Conservation (phyloP, 228 moss, liverwort and hornwort genomes). For the Sphagnum magellanicum region DNA sequence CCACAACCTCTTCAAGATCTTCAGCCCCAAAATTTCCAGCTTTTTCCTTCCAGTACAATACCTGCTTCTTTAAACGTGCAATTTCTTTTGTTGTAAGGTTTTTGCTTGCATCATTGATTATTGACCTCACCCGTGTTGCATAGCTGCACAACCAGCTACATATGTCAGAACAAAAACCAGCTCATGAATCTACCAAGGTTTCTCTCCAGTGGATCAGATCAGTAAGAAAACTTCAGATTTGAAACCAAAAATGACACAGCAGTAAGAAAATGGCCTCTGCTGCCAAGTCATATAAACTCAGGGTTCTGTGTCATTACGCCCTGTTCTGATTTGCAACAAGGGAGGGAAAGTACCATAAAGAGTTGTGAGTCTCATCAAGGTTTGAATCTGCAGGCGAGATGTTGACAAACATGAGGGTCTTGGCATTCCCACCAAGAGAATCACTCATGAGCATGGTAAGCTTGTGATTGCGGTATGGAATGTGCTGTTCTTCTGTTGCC, state of each 20-base stretch:
- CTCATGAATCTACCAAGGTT: no score
- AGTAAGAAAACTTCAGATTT: no score
- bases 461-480: slow-evolving; percentile 59
- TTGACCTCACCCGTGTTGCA: slow-evolving; percentile 52
- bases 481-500: slow-evolving; percentile 48
- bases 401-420: slow-evolving; percentile 64
- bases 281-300: no score
- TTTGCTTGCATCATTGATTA: slow-evolving; percentile 55
- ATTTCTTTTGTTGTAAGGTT: slow-evolving; percentile 54
- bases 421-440: slow-evolving; percentile 57
- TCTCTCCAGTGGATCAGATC: no score
- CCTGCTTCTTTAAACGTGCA: slow-evolving; percentile 39
- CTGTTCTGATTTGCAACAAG: no score
- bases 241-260: no score
- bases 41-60: slow-evolving; percentile 45
- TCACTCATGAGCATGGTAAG: slow-evolving; percentile 64
- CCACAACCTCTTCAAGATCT: slow-evolving; percentile 41
- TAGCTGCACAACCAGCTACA: slow-evolving; percentile 17
- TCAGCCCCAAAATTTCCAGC: slow-evolving; percentile 46
- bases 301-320: no score
- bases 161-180: no score
- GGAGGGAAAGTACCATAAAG: slow-evolving; percentile 25
- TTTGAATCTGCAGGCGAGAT: slow-evolving; percentile 51
- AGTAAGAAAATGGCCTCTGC: no score
- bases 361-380: slow-evolving; percentile 52